Conservation (phyloP, 2,329 filamentous ascomycete genomes). For the Penicillium sp. region DNA sequence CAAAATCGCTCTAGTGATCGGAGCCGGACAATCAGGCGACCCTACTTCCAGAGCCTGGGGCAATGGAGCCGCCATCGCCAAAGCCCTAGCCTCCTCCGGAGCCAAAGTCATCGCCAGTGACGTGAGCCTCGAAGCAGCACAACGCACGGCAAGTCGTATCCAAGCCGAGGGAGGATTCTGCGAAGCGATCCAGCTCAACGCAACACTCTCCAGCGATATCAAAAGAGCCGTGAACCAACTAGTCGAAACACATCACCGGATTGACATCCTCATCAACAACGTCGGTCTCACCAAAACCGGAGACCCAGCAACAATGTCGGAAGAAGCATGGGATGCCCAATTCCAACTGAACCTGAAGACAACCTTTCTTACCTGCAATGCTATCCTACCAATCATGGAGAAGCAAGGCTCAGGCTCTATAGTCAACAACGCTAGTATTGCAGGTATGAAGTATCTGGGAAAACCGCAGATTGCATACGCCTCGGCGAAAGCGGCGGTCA, state of each 20-base stretch:
- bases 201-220: constrained; percentile 55
- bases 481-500: constrained; percentile 52
- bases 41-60: constrained; percentile 47
- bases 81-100: constrained; percentile 49
- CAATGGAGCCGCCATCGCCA: constrained; percentile 53
- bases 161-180: constrained; percentile 30
- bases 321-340: constrained; percentile 55
- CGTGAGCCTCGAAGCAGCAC: constrained; percentile 44
- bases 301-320: constrained; percentile 50
- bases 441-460: constrained; percentile 53
- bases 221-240: constrained; percentile 54
- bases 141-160: constrained; percentile 42
- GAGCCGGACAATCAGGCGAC: constrained; percentile 39
- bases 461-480: constrained; percentile 58
- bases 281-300: constrained; percentile 59
- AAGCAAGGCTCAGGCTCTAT: constrained; percentile 47
- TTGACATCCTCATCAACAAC: constrained; percentile 63
- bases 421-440: constrained; percentile 53
- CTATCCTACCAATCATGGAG: constrained; percentile 58
- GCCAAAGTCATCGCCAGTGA: constrained; percentile 54
- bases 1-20: constrained; percentile 20
- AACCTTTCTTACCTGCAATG: constrained; percentile 55
- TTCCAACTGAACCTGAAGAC: constrained; percentile 57
- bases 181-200: constrained; percentile 49
- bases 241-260: constrained; percentile 53